Conservation (phyloP, 1,284 basidiomycete species). For the Psilocybe mexicana region DNA sequence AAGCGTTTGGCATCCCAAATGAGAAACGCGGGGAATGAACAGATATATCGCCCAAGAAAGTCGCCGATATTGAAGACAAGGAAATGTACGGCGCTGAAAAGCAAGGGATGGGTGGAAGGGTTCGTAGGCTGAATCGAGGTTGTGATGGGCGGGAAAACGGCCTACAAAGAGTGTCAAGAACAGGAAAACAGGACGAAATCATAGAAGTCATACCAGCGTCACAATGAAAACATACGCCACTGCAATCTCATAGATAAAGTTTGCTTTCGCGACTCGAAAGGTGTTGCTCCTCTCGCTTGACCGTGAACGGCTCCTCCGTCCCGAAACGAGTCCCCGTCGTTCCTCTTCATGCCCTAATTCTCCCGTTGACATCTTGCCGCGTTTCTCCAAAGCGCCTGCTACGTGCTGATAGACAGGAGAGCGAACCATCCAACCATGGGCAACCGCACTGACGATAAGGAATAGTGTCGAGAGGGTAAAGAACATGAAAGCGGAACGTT, state of each 20-base stretch:
- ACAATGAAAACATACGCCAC: constrained; percentile 76
- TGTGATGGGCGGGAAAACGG: constrained; percentile 86
- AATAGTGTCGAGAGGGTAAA: constrained; percentile 71
- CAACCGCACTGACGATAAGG: constrained; percentile 50
- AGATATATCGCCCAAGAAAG: constrained; percentile 73
- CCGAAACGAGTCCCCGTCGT: constrained; percentile 35
- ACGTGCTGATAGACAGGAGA: constrained; percentile 59
- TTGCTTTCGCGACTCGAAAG: constrained; percentile 59
- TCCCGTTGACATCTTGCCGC: constrained; percentile 21
- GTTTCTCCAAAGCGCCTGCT: constrained; percentile 42
- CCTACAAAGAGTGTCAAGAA: constrained; percentile 41
- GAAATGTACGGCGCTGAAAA: constrained; percentile 75
- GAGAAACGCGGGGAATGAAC: constrained; percentile 63
- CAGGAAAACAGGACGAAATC: neutral
- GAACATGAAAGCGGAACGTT: constrained; percentile 67
- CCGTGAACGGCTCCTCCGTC: constrained; percentile 23
- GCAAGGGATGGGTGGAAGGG: constrained; percentile 54
- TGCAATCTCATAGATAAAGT: constrained; percentile 69
- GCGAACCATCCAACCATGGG: constrained; percentile 57
- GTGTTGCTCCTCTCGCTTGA: constrained; percentile 43
- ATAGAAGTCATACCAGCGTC: constrained; percentile 66
- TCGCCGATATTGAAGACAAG: constrained; percentile 78
- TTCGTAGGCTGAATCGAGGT: constrained; percentile 70
- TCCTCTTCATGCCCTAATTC: constrained; percentile 32
- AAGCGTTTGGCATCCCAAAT: constrained; percentile 69